Evolutionary conservation across 1,139 yeast species (phyloP).

Genomic region (Yamadazyma atmosphaerica): DNA sequence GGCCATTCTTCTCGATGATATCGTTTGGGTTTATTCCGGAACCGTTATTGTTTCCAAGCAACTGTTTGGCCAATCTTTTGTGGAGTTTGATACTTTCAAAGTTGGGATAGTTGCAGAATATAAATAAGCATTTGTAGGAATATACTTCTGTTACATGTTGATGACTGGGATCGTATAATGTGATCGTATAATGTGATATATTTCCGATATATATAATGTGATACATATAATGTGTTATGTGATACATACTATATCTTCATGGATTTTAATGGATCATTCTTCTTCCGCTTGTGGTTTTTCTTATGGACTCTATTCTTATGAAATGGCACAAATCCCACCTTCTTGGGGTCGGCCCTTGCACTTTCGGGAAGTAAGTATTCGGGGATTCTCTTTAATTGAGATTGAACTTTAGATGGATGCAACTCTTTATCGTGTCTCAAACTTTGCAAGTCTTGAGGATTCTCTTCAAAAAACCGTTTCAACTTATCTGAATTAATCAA

Average conservation of each 20-base stretch:
- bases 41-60: slow-evolving; percentile 54
- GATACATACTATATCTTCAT: slow-evolving; percentile 22
- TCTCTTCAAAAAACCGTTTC: slow-evolving; percentile 94
- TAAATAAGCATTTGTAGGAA: too few relatives aligned
- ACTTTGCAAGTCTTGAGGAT: slow-evolving; percentile 90
- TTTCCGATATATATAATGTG: too few relatives aligned
- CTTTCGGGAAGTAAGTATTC: slow-evolving; percentile 85
- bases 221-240: too few relatives aligned
- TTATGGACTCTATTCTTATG: slow-evolving; percentile 54
- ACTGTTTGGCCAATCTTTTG: slow-evolving; percentile 54
- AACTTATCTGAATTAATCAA: slow-evolving; percentile 85
- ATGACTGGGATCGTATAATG: too few relatives aligned
- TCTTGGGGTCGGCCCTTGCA: slow-evolving; percentile 60
- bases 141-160: too few relatives aligned
- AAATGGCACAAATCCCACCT: slow-evolving; percentile 78
- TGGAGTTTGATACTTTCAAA: slow-evolving; percentile 56
- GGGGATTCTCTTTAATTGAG: slow-evolving; percentile 89
- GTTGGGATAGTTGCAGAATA: slow-evolving; percentile 7
- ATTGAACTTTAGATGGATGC: slow-evolving; percentile 79
- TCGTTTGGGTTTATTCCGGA: slow-evolving; percentile 51
- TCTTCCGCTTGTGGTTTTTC: slow-evolving; percentile 35
- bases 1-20: slow-evolving; percentile 58
- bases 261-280: slow-evolving; percentile 71
- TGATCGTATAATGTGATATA: too few relatives aligned
- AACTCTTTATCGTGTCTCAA: slow-evolving; percentile 90